These are phyloP conservation scores for Ambrosia hybrid DNA, from an alignment of 140 eudicot genomes.

Conservation along the genomic window DNA sequence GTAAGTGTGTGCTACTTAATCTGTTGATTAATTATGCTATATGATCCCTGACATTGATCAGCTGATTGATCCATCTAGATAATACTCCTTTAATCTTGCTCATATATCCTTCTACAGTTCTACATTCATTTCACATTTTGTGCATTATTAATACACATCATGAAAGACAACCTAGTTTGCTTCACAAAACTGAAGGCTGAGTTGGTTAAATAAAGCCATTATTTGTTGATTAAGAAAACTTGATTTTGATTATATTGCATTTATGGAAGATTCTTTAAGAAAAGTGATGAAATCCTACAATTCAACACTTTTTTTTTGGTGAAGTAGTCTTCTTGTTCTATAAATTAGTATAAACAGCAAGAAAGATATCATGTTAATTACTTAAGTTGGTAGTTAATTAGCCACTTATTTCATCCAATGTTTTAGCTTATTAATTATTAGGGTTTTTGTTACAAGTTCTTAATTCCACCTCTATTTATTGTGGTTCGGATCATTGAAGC, in stretches of 20 bases:
- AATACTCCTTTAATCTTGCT: neutral
- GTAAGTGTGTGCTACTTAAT: slow-evolving; percentile 33
- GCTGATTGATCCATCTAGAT: slow-evolving; percentile 12
- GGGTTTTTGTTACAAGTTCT: neutral
- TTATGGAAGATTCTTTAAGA: slow-evolving; percentile 20
- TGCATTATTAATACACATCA: neutral
- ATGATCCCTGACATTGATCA: slow-evolving; percentile 13
- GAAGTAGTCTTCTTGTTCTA: slow-evolving; percentile 7
- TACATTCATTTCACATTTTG: slow-evolving; percentile 2
- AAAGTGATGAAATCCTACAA: neutral
- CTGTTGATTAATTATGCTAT: slow-evolving; percentile 27
- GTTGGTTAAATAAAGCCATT: slow-evolving; percentile 2
- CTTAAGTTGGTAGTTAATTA: neutral
- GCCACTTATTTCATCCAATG: neutral
- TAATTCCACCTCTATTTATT: neutral
- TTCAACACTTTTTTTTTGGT: neutral
- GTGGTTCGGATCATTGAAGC: slow-evolving; percentile 8
- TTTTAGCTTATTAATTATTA: neutral
- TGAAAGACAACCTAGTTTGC: slow-evolving; percentile 10
- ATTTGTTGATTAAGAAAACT: neutral
- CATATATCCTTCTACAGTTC: slow-evolving; percentile 1
- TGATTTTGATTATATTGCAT: slow-evolving; percentile 13
- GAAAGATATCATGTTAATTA: too few species aligned
- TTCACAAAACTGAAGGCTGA: neutral
- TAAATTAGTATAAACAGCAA: too few species aligned